phyloP scores from a whole-genome alignment of 148 eudicot species.

The Rhododendron ovatum region DNA sequence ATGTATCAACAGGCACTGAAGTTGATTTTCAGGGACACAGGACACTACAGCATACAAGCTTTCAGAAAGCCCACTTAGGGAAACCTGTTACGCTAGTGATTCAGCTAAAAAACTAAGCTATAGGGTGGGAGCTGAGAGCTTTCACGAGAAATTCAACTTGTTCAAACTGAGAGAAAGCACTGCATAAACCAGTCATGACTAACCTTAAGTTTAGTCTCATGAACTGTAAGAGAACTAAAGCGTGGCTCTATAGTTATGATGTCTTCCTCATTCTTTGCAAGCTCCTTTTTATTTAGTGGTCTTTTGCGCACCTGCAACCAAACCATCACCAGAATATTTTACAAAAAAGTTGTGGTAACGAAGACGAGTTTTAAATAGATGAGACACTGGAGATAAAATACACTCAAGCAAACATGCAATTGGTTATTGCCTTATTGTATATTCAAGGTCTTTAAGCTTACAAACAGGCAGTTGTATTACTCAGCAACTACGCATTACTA shows the following conservation, averaged over 20 bases:
- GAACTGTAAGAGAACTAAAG: conserved; percentile 67
- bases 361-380: neutral
- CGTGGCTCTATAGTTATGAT: conserved; percentile 57
- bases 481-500: neutral
- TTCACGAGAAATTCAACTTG: neutral
- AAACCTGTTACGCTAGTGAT: neutral
- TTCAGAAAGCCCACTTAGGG: neutral
- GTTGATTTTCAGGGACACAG: neutral
- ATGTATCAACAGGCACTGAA: neutral
- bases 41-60: neutral
- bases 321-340: neutral
- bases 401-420: conserved; percentile 2
- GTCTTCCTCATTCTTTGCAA: conserved; percentile 90
- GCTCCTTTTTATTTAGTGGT: conserved; percentile 90
- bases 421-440: neutral
- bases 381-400: neutral
- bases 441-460: conserved; percentile 9
- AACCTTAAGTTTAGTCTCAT: conserved; percentile 95
- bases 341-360: neutral
- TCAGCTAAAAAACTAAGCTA: neutral
- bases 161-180: conserved; percentile 10
- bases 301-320: conserved; percentile 85
- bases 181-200: conserved; percentile 6
- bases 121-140: neutral
- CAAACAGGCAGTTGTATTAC: conserved; percentile 7